Conservation (phyloP, 2,329 filamentous ascomycete species). For the Berkeleyomyces rouxiae region DNA sequence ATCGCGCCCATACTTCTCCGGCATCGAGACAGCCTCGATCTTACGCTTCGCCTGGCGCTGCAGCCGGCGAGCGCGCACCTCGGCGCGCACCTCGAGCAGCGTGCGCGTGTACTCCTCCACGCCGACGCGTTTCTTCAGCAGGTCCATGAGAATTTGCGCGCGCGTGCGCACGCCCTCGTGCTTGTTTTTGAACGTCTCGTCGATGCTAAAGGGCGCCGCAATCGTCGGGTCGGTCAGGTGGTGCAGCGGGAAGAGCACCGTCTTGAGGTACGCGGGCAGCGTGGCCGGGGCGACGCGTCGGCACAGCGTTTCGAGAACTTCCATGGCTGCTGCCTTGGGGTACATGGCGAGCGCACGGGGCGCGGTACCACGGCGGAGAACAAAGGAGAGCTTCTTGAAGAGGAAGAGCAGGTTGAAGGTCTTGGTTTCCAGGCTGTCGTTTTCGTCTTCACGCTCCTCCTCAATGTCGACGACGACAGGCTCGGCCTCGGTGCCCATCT, state of each 20-base stretch:
- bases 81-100: conserved; percentile 55
- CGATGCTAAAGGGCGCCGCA: conserved; percentile 51
- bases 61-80: conserved; percentile 54
- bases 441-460: conserved; percentile 9
- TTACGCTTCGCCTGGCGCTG: conserved; percentile 68
- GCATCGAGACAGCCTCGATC: conserved; percentile 70
- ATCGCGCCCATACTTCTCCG: conserved; percentile 58
- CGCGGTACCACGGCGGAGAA: conserved; percentile 59
- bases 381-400: conserved; percentile 59
- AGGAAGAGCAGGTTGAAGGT: conserved; percentile 47
- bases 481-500: conserved; percentile 25
- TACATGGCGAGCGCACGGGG: conserved; percentile 47
- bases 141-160: conserved; percentile 61
- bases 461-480: conserved; percentile 18
- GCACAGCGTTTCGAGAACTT: conserved; percentile 54
- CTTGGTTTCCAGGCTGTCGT: conserved; percentile 11
- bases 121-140: conserved; percentile 72
- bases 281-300: conserved; percentile 40
- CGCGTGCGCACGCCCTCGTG: conserved; percentile 57
- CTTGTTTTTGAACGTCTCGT: conserved; percentile 49
- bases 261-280: conserved; percentile 46
- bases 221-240: conserved; percentile 72
- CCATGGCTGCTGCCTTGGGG: conserved; percentile 60
- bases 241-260: conserved; percentile 46
- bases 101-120: conserved; percentile 61